Evolutionary conservation across 2,329 filamentous ascomycete species (phyloP).

Genomic region (Beauveria sp.): DNA sequence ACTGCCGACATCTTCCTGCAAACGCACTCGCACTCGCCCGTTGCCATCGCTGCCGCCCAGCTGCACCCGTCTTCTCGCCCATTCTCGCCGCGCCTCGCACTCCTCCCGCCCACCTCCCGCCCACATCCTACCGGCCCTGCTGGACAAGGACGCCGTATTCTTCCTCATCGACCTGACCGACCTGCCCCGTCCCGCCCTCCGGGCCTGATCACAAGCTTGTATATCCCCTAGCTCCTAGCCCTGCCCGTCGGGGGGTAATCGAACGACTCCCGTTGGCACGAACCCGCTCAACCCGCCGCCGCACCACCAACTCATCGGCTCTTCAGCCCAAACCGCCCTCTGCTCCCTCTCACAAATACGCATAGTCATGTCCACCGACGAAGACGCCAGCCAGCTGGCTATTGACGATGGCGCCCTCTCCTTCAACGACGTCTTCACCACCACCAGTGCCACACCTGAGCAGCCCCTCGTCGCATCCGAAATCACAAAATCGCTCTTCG

Average conservation of each 20-base stretch:
- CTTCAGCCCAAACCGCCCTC: background rate
- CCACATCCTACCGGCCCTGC: background rate
- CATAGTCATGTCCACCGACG: constrained; percentile 31
- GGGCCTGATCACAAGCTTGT: background rate
- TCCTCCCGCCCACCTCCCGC: too few relatives aligned
- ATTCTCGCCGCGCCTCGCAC: background rate
- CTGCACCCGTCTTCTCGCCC: background rate
- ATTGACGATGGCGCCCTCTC: constrained; percentile 35
- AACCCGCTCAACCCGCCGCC: background rate
- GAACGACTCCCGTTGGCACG: background rate
- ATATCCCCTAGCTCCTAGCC: background rate
- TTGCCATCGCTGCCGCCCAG: background rate
- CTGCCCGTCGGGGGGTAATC: background rate
- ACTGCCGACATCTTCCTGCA: constrained; percentile 2
- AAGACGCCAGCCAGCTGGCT: constrained; percentile 35
- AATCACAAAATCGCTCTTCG: constrained; percentile 28
- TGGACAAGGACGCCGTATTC: background rate
- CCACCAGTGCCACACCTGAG: constrained; percentile 22
- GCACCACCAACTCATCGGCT: background rate
- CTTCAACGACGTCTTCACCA: constrained; percentile 26
- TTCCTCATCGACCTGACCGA: background rate
- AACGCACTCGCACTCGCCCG: background rate
- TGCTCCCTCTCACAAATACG: background rate
- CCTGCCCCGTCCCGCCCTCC: background rate
- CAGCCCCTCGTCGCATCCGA: constrained; percentile 23